Conservation (phyloP, 176 grass and related monocot genomes). For the Panicum miliaceum region DNA sequence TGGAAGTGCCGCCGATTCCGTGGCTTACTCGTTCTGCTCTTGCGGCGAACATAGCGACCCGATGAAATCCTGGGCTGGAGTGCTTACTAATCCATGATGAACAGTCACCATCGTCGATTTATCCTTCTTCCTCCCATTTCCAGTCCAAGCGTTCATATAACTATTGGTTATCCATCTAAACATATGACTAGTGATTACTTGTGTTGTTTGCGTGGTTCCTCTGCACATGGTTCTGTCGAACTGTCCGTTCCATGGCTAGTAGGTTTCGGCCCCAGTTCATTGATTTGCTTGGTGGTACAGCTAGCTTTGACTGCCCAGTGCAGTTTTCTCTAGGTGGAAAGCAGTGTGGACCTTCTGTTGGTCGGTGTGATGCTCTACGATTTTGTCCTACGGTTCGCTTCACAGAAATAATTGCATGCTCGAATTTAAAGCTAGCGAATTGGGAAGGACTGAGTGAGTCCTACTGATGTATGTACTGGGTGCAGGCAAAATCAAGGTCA, state of each 20-base stretch:
- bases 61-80: background rate
- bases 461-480: background rate
- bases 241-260: background rate
- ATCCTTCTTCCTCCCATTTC: background rate
- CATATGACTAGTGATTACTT: background rate
- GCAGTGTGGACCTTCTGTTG: constrained; percentile 17
- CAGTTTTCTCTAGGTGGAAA: background rate
- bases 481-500: background rate
- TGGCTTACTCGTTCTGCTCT: background rate
- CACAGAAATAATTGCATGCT: constrained; percentile 10
- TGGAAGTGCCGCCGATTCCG: background rate
- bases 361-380: background rate
- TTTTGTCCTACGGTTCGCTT: background rate
- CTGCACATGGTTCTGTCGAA: background rate
- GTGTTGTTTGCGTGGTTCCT: constrained; percentile 1
- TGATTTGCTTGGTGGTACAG: constrained; percentile 21
- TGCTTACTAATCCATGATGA: background rate
- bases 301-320: background rate
- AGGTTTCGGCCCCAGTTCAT: background rate
- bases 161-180: background rate
- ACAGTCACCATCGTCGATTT: background rate
- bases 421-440: constrained; percentile 10
- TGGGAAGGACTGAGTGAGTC: background rate
- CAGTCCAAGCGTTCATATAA: background rate
- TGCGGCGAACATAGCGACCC: background rate